phyloP scores from a whole-genome alignment of 169 alveolate species.

The Plasmodium knowlesi region DNA sequence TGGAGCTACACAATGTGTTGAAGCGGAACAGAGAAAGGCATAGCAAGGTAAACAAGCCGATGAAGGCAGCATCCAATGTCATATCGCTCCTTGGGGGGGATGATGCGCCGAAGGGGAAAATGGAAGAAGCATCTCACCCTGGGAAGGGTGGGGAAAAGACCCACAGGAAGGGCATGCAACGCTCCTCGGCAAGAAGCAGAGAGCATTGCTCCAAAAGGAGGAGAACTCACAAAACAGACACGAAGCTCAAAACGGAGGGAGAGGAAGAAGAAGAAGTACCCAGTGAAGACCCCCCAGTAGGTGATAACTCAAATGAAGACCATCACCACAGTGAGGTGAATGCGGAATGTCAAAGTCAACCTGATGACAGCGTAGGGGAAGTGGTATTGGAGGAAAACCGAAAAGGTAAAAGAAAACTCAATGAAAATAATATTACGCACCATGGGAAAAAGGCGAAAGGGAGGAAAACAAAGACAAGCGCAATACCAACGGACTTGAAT shows the following conservation, averaged over 20 bases:
- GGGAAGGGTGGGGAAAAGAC: not conserved
- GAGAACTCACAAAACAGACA: not conserved
- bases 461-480: not conserved
- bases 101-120: slow-evolving; percentile 1
- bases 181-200: not conserved
- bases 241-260: slow-evolving; percentile 3
- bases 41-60: slow-evolving; percentile 9
- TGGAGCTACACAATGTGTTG: slow-evolving; percentile 55
- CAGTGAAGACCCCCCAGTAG: not conserved
- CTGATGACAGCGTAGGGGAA: not conserved
- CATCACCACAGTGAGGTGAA: not conserved
- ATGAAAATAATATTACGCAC: not conserved
- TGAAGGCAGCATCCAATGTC: slow-evolving; percentile 20
- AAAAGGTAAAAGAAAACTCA: not conserved
- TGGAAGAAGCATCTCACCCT: not conserved
- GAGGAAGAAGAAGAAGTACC: not conserved
- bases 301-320: not conserved
- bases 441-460: not conserved
- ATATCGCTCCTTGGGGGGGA: slow-evolving; percentile 9
- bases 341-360: not conserved
- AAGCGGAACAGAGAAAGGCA: slow-evolving; percentile 41
- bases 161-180: not conserved
- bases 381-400: not conserved
- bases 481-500: not conserved
- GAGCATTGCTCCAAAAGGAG: not conserved